These are phyloP conservation scores for Fusarium napiforme DNA, from an alignment of 2,329 filamentous ascomycete species.

Conservation along the genomic window DNA sequence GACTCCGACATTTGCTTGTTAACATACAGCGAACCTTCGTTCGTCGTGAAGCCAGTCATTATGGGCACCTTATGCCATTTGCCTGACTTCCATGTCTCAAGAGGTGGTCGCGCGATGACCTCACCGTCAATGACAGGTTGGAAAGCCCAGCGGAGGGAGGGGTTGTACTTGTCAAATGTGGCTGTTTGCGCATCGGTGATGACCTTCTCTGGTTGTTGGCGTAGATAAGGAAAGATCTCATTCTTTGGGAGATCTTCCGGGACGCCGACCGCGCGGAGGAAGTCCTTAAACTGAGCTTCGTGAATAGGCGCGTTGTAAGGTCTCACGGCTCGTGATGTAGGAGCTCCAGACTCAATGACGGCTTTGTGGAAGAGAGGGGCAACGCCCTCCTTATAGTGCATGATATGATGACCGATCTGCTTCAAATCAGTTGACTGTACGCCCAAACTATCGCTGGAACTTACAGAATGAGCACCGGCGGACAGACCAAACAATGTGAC, in stretches of 20 bases:
- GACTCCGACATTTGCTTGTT: conserved; percentile 59
- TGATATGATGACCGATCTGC: conserved; percentile 74
- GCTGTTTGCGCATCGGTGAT: conserved; percentile 52
- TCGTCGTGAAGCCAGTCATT: conserved; percentile 75
- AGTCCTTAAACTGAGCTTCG: conserved; percentile 61
- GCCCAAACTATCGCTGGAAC: fast-evolving
- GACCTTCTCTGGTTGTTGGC: conserved; percentile 48
- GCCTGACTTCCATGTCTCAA: conserved; percentile 62
- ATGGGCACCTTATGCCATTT: conserved; percentile 54
- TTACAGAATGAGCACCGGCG: conserved; percentile 63
- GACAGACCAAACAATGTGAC: conserved; percentile 53
- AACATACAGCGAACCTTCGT: conserved; percentile 75
- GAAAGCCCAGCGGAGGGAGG: conserved; percentile 68
- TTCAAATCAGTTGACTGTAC: background rate
- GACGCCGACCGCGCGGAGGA: conserved; percentile 24
- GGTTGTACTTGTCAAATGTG: conserved; percentile 58
- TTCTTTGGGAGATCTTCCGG: conserved; percentile 22
- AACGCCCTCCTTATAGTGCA: conserved; percentile 57
- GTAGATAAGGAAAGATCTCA: conserved; percentile 60
- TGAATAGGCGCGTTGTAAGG: conserved; percentile 68
- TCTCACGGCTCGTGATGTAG: conserved; percentile 64
- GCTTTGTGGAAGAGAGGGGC: conserved; percentile 62
- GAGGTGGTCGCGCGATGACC: conserved; percentile 67
- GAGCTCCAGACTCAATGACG: conserved; percentile 66
- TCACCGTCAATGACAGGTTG: conserved; percentile 72